Evolutionary conservation across 805 yeast genomes (phyloP).

Genomic region (Candida takata): DNA sequence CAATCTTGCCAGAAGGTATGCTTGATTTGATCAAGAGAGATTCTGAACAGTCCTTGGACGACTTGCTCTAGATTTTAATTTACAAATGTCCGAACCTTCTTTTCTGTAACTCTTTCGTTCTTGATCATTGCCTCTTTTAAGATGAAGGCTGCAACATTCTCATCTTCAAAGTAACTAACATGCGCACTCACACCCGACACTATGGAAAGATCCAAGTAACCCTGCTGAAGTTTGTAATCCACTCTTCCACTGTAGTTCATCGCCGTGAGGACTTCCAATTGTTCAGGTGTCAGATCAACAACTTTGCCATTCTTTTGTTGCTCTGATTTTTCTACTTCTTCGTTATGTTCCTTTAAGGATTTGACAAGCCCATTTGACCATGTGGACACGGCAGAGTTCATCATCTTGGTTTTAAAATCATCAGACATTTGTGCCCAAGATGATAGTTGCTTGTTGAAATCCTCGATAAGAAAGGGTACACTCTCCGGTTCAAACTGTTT

Average conservation of each 20-base stretch:
- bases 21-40: slow-evolving; percentile 76
- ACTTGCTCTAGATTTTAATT: slow-evolving; percentile 30
- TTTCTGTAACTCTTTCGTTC: slow-evolving; percentile 21
- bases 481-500: slow-evolving; percentile 45
- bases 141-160: slow-evolving; percentile 75
- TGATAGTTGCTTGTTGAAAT: slow-evolving; percentile 32
- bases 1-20: slow-evolving; percentile 92
- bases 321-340: slow-evolving; percentile 3
- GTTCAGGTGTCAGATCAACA: slow-evolving; percentile 22
- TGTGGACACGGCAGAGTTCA: slow-evolving; percentile 8
- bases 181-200: slow-evolving; percentile 84
- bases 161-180: slow-evolving; percentile 79
- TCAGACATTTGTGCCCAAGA: slow-evolving; percentile 32
- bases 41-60: slow-evolving; percentile 76
- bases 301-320: slow-evolving; percentile 12
- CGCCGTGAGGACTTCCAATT: slow-evolving; percentile 31
- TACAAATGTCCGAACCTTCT: slow-evolving; percentile 21
- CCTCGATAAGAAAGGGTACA: slow-evolving; percentile 45
- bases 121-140: slow-evolving; percentile 44
- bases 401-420: slow-evolving; percentile 9
- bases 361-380: slow-evolving; percentile 4
- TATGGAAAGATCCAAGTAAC: slow-evolving; percentile 71
- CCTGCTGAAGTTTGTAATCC: slow-evolving; percentile 75
- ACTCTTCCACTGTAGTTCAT: slow-evolving; percentile 72
- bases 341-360: background rate